phyloP scores from a whole-genome alignment of 768 basidiomycete genomes.

The Fibroporia radiculosa region DNA sequence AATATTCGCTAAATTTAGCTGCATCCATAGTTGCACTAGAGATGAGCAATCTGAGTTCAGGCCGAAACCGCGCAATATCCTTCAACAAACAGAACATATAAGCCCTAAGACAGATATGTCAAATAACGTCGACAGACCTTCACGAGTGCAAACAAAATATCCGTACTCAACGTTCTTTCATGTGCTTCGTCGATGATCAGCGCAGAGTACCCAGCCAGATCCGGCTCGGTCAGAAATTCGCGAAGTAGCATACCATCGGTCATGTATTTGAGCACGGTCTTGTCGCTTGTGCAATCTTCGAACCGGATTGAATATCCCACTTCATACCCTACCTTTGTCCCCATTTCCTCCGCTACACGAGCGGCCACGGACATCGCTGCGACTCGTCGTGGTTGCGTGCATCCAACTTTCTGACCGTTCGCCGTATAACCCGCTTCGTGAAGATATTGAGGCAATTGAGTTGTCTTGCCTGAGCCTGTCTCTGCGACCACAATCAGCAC shows the following conservation, averaged over 20 bases:
- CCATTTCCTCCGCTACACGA: slow-evolving; percentile 99
- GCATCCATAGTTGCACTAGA: slow-evolving; percentile 97
- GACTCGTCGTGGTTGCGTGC: slow-evolving; percentile 96
- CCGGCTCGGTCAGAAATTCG: slow-evolving; percentile 96
- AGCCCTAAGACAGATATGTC: slow-evolving; percentile 16
- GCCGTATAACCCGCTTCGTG: slow-evolving; percentile 95
- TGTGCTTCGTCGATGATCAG: slow-evolving; percentile 99
- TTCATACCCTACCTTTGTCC: slow-evolving; percentile 92
- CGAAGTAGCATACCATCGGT: slow-evolving; percentile 98
- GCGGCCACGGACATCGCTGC: slow-evolving; percentile 99
- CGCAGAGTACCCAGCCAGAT: slow-evolving; percentile 89
- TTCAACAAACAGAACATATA: slow-evolving; percentile 27
- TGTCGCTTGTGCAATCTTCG: slow-evolving; percentile 99
- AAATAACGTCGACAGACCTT: slow-evolving; percentile 61
- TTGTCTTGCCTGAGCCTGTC: slow-evolving; percentile 98
- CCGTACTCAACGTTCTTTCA: slow-evolving; percentile 94
- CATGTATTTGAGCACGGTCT: slow-evolving; percentile 99
- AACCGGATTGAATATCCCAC: slow-evolving; percentile 99
- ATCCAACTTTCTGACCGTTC: slow-evolving; percentile 83
- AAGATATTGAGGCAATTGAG: slow-evolving; percentile 95
- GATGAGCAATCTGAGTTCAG: slow-evolving; percentile 87
- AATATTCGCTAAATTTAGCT: slow-evolving; percentile 96
- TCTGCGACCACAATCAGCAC: slow-evolving; percentile 97
- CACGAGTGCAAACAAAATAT: slow-evolving; percentile 95
- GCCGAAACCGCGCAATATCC: slow-evolving; percentile 96